phyloP scores from a whole-genome alignment of 75 land plant genomes.

The Picea sitchensis region DNA sequence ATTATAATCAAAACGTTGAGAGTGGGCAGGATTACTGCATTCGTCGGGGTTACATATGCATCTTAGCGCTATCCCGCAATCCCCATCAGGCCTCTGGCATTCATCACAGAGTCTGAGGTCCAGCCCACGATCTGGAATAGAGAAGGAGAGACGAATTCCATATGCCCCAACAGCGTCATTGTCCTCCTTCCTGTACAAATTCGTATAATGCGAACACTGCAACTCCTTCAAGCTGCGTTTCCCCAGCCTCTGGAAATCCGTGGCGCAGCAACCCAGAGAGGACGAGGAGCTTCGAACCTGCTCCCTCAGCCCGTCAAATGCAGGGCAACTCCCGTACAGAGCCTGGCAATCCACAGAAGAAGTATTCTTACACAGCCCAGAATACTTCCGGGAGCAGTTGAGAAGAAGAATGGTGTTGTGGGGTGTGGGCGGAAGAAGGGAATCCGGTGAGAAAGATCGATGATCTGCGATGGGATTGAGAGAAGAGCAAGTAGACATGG shows the following conservation, averaged over 20 bases:
- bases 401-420: constrained; percentile 7
- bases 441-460: background rate
- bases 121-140: too few species aligned
- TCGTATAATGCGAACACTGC: background rate
- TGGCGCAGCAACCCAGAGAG: background rate
- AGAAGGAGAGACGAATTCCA: constrained; percentile 2
- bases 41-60: background rate
- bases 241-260: background rate
- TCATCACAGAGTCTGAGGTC: constrained; percentile 3
- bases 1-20: too few species aligned
- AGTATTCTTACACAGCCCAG: background rate
- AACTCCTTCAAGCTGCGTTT: background rate
- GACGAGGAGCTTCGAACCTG: background rate
- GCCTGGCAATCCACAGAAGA: background rate
- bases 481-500: constrained; percentile 7
- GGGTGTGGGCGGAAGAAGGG: background rate
- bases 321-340: background rate
- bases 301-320: background rate
- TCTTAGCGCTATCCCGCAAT: background rate
- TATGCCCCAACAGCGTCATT: background rate
- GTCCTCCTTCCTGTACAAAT: background rate
- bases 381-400: background rate
- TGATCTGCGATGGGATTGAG: background rate
- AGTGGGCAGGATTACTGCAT: background rate
- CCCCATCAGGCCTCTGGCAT: background rate